These are phyloP conservation scores for Wallacemonas sp. DNA, from an alignment of 208 protist species.

Conservation along the genomic window DNA sequence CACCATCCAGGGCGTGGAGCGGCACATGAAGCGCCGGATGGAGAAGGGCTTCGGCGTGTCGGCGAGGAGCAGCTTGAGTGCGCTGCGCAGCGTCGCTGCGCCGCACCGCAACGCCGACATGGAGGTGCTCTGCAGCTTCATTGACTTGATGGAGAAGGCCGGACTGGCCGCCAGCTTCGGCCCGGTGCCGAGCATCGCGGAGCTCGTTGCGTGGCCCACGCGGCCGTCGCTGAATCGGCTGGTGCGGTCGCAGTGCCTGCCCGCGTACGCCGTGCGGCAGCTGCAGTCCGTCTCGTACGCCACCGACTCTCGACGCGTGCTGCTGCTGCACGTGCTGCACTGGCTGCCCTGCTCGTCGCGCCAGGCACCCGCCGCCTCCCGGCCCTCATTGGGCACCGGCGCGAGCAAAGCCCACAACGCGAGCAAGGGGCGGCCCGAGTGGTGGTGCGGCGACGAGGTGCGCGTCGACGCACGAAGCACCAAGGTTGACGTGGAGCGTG, in stretches of 20 bases:
- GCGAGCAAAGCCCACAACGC: neutral
- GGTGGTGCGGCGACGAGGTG: constrained; percentile 7
- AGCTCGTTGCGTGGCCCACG: constrained; percentile 39
- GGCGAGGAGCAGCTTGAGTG: constrained; percentile 48
- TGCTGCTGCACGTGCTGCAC: constrained; percentile 66
- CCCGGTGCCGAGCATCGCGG: constrained; percentile 60
- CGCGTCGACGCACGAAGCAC: constrained; percentile 6
- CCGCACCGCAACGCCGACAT: constrained; percentile 42
- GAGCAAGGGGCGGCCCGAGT: constrained; percentile 16
- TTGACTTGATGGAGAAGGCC: constrained; percentile 58
- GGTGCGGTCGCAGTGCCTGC: constrained; percentile 11
- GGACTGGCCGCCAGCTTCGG: constrained; percentile 44
- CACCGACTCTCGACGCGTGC: constrained; percentile 44
- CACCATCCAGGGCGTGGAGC: constrained; percentile 57
- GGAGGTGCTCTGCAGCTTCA: constrained; percentile 50
- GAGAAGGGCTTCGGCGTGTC: constrained; percentile 67
- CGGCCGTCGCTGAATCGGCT: neutral
- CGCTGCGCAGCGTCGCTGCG: constrained; percentile 23
- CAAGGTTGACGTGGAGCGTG: constrained; percentile 51
- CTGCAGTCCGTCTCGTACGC: constrained; percentile 16
- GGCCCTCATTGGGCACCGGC: too few relatives aligned
- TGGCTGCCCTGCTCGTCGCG: constrained; percentile 57
- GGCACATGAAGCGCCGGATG: constrained; percentile 67
- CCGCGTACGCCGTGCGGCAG: constrained; percentile 10
- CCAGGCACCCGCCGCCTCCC: too few relatives aligned